Evolutionary conservation across 2,329 filamentous ascomycete species (phyloP).

Genomic region (Cladosporium sphaerospermum): DNA sequence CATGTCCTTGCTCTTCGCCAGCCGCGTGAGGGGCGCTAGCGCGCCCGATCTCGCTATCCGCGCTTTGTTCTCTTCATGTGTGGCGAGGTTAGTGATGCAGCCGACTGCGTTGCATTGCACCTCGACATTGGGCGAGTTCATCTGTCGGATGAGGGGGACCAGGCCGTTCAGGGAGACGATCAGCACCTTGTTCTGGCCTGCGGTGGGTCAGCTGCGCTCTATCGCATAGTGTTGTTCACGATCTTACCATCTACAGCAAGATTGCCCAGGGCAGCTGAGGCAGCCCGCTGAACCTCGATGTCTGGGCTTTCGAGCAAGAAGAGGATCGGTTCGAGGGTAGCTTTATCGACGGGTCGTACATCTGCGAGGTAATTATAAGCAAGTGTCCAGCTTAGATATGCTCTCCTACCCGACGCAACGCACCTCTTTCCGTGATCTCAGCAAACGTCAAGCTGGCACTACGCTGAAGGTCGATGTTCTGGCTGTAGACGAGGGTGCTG

Average conservation of each 20-base stretch:
- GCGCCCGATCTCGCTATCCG: constrained; percentile 96
- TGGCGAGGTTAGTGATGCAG: constrained; percentile 96
- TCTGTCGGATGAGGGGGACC: constrained; percentile 87
- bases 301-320: constrained; percentile 92
- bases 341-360: constrained; percentile 90
- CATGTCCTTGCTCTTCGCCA: constrained; percentile 98
- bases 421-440: constrained; percentile 97
- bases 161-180: constrained; percentile 91
- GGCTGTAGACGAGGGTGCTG: constrained; percentile 94
- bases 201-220: constrained; percentile 36
- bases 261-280: constrained; percentile 92
- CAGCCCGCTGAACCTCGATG: constrained; percentile 93
- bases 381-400: constrained; percentile 3
- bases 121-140: constrained; percentile 96
- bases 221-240: too few species aligned
- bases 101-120: constrained; percentile 99
- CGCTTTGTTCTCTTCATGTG: constrained; percentile 98
- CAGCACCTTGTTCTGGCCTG: constrained; percentile 95
- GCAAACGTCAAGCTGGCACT: constrained; percentile 98
- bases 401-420: constrained; percentile 8
- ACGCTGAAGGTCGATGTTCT: constrained; percentile 95
- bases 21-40: constrained; percentile 77
- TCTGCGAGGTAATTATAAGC: constrained; percentile 49
- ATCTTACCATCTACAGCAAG: constrained; percentile 85
- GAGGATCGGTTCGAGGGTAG: constrained; percentile 92